Conservation (phyloP, 2,329 filamentous ascomycete species). For the Beauveria brongniartii region DNA sequence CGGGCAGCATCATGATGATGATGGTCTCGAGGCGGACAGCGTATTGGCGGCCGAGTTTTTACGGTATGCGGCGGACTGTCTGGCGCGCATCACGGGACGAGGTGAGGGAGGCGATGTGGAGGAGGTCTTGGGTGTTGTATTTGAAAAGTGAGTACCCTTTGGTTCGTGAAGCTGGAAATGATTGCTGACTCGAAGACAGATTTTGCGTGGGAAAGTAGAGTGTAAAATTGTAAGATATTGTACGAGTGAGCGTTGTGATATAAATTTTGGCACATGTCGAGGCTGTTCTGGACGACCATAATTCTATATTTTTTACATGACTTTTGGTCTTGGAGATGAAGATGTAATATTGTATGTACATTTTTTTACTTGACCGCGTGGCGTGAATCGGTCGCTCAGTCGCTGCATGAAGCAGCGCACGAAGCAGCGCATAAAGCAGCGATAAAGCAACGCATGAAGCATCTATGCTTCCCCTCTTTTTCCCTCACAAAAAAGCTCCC, state of each 20-base stretch:
- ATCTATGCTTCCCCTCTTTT: no score
- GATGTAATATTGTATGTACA: no score
- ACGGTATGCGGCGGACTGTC: conserved; percentile 66
- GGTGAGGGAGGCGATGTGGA: conserved; percentile 86
- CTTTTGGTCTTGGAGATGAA: no score
- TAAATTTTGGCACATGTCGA: no score
- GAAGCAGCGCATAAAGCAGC: no score
- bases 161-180: background rate
- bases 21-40: conserved; percentile 58
- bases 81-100: conserved; percentile 82
- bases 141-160: conserved; percentile 70
- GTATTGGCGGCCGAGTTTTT: conserved; percentile 87
- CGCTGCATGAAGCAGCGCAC: no score
- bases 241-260: background rate
- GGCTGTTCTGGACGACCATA: no score
- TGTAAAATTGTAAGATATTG: conserved; percentile 1
- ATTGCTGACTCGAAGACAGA: conserved; percentile 22
- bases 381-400: no score
- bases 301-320: no score
- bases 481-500: no score
- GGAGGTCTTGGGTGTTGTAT: conserved; percentile 91
- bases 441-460: no score
- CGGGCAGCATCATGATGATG: conserved; percentile 20
- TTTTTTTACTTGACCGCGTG: no score
- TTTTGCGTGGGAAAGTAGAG: conserved; percentile 49